Evolutionary conservation across 371 early-diverging fungal genomes (phyloP).

Genomic region (Lichtheimia ornata): DNA sequence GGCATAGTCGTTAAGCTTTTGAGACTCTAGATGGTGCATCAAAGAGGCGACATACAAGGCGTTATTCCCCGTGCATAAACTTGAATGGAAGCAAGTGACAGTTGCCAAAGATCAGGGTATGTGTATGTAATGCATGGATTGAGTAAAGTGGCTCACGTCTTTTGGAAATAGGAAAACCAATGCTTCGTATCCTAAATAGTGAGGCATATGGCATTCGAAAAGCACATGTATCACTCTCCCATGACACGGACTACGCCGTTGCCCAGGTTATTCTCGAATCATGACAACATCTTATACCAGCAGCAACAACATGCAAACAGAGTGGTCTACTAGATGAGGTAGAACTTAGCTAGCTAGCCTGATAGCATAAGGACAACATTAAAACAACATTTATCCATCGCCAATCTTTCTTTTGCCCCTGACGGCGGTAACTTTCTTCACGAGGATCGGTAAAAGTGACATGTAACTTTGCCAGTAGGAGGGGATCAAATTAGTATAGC

Average conservation of each 20-base stretch:
- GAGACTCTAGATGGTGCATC: conserved; percentile 55
- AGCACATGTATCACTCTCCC: conserved; percentile 61
- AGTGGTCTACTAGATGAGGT: no score
- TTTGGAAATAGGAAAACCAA: conserved; percentile 47
- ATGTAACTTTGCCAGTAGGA: no score
- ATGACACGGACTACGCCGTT: conserved; percentile 69
- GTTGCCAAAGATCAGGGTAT: conserved; percentile 49
- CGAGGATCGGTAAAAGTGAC: no score
- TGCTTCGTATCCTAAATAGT: conserved; percentile 39
- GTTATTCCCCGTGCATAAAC: conserved; percentile 52
- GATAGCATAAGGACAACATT: no score
- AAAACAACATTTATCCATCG: no score
- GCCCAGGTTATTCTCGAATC: conserved; percentile 63
- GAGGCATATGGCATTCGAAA: conserved; percentile 32
- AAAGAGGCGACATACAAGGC: conserved; percentile 75
- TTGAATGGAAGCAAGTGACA: conserved; percentile 70
- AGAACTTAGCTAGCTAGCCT: no score
- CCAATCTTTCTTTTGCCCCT: no score
- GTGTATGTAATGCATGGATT: conserved; percentile 11
- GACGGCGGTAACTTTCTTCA: no score
- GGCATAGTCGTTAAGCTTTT: background rate
- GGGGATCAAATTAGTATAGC: no score
- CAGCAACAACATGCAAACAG: no score
- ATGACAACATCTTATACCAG: no score
- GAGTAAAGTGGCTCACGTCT: conserved; percentile 3